phyloP scores from a whole-genome alignment of 2,329 filamentous ascomycete species.

The Daldinia sp. region DNA sequence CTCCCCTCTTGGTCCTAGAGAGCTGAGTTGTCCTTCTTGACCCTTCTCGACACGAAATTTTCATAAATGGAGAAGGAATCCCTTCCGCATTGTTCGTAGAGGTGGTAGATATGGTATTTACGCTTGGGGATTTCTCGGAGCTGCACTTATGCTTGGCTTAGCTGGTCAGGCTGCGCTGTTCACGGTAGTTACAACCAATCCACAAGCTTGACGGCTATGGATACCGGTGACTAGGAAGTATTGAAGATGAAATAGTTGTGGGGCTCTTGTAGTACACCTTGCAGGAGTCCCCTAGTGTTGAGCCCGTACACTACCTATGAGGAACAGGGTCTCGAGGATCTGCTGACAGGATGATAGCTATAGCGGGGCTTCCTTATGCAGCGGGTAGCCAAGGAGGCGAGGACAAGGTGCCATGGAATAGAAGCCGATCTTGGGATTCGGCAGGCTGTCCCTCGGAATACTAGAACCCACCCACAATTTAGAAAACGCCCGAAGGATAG shows the following conservation, averaged over 20 bases:
- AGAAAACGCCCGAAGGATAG: slow-evolving; percentile 12
- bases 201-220: slow-evolving; percentile 39
- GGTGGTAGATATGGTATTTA: slow-evolving; percentile 37
- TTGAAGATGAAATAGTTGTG: slow-evolving; percentile 42
- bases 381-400: slow-evolving; percentile 37
- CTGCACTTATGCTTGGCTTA: slow-evolving; percentile 33
- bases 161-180: slow-evolving; percentile 36
- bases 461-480: slow-evolving; percentile 31
- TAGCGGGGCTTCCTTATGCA: slow-evolving; percentile 45
- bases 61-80: slow-evolving; percentile 36
- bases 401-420: slow-evolving; percentile 37
- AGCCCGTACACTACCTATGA: slow-evolving; percentile 39
- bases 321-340: slow-evolving; percentile 42
- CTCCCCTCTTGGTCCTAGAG: slow-evolving; percentile 33
- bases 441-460: slow-evolving; percentile 22
- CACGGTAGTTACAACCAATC: slow-evolving; percentile 38
- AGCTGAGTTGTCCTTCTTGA: slow-evolving; percentile 38
- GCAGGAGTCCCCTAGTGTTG: slow-evolving; percentile 39
- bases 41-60: slow-evolving; percentile 36
- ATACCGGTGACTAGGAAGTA: slow-evolving; percentile 37
- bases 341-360: slow-evolving; percentile 46
- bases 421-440: slow-evolving; percentile 34
- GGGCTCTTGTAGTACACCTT: slow-evolving; percentile 42
- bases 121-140: slow-evolving; percentile 21
- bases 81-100: slow-evolving; percentile 31